Evolutionary conservation across 495 filamentous ascomycete genomes (phyloP).

Genomic region (Penicillium herquei): DNA sequence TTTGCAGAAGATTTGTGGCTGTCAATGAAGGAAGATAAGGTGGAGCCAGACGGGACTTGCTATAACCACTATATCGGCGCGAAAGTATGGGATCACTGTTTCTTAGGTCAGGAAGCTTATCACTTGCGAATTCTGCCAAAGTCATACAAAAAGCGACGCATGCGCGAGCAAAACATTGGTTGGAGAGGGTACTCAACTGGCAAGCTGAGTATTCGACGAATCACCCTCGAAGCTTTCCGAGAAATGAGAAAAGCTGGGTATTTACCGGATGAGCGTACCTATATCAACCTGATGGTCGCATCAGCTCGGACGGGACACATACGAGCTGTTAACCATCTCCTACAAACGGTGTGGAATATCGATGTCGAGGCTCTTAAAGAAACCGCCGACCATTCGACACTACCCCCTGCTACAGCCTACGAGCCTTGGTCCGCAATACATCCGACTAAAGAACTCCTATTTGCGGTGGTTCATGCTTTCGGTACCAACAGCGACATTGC

Average conservation of each 20-base stretch:
- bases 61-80: conserved; percentile 59
- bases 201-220: conserved; percentile 29
- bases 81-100: conserved; percentile 41
- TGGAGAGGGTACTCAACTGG: conserved; percentile 37
- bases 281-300: conserved; percentile 55
- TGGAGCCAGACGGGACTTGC: conserved; percentile 49
- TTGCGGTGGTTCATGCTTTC: conserved; percentile 57
- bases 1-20: conserved; percentile 54
- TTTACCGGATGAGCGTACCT: conserved; percentile 53
- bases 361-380: conserved; percentile 45
- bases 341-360: conserved; percentile 58
- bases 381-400: conserved; percentile 20
- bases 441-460: conserved; percentile 53
- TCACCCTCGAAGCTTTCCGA: conserved; percentile 40
- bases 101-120: conserved; percentile 35
- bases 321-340: conserved; percentile 28
- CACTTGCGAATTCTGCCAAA: conserved; percentile 40
- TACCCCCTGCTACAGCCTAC: conserved; percentile 31
- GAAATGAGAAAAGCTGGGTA: conserved; percentile 51
- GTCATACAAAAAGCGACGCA: conserved; percentile 29
- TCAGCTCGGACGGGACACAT: conserved; percentile 57
- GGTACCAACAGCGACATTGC: conserved; percentile 56
- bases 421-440: conserved; percentile 50
- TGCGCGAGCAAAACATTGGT: conserved; percentile 11
- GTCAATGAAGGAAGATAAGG: conserved; percentile 34